Base-by-base conservation (phyloP, 768 basidiomycete genomes). In the Mycena galericulata region DNA sequence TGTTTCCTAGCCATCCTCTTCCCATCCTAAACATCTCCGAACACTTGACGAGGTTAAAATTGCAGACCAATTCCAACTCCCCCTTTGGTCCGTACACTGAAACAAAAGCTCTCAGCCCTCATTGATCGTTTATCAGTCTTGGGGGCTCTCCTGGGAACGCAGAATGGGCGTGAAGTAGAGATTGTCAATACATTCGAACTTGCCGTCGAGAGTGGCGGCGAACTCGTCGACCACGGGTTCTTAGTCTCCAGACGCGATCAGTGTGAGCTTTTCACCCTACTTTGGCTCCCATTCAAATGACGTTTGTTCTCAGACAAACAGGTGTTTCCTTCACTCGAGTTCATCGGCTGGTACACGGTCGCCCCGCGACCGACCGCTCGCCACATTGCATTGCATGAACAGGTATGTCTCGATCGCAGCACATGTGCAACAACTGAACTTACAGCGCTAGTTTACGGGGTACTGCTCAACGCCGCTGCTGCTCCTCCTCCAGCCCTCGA, bases 291-390 rank as follows among this genome's bases (percentile, higher is more conserved):
- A 41, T 40, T 73, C 62, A 56, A 46, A 49, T 53, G 61, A 58
- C 56, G n/a, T n/a, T 46, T 29, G 27, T 50, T 55, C 72, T 47
- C 78, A 99, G 97, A 96, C 85, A 97, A 97, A 79, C 96, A 98
- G 81, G 97, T 99, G 24, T 99, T 99, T 79, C 98, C 98, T 14
- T 96, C 96, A 1, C 86, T 99, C 36, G 98, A 99, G 76, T 92
- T 99, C 75, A 93, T 99, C 56, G 98, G 98, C 10, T 99, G 98
- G 98, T 99, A 99, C 80, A 94, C 93, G 0, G 90, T 97, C 47
- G 91, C 95, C 18, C 77, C 86, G n/a, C 82, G 84, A 14, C 95
- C 95, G 0, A 90, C 90, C 1, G 74, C 86, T n/a, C 83, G 82
- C 22, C 96, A 99, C 74, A 90, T 95, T 49, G 84, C 87, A 2